Evolutionary conservation across 306 rosid genomes (phyloP).

Genomic region (Cucurbita argyrosperma): DNA sequence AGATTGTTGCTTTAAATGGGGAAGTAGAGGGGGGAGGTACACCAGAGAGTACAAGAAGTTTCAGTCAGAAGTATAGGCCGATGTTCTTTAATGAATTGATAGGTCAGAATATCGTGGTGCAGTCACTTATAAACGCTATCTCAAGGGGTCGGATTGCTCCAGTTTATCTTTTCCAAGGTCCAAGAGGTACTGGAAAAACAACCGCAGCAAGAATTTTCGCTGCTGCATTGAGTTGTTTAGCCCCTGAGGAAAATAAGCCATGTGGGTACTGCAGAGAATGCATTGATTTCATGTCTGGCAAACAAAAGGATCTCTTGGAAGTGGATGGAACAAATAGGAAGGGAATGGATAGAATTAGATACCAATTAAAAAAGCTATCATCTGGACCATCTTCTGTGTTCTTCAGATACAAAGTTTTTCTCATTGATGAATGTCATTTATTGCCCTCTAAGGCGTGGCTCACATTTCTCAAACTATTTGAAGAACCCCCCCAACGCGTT

Average conservation of each 20-base stretch:
- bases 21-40: slow-evolving; percentile 68
- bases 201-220: slow-evolving; percentile 84
- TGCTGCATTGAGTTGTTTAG: slow-evolving; percentile 70
- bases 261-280: slow-evolving; percentile 91
- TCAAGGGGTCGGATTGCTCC: slow-evolving; percentile 81
- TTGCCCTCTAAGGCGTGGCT: slow-evolving; percentile 87
- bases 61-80: slow-evolving; percentile 78
- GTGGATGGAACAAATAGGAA: slow-evolving; percentile 77
- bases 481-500: slow-evolving; percentile 74
- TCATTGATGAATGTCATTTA: slow-evolving; percentile 90
- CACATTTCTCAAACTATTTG: slow-evolving; percentile 79
- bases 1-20: slow-evolving; percentile 60
- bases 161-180: slow-evolving; percentile 94
- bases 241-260: slow-evolving; percentile 65
- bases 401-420: slow-evolving; percentile 46
- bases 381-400: slow-evolving; percentile 30
- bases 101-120: slow-evolving; percentile 92
- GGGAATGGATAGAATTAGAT: slow-evolving; percentile 64
- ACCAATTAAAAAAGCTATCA: slow-evolving; percentile 43
- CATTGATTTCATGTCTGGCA: slow-evolving; percentile 49
- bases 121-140: slow-evolving; percentile 69
- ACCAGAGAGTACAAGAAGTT: slow-evolving; percentile 47
- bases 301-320: slow-evolving; percentile 54
- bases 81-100: slow-evolving; percentile 63
- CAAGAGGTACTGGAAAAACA: slow-evolving; percentile 94